Evolutionary conservation across 2,329 filamentous ascomycete species (phyloP), one percentile per base, ranked within the genome.

Genomic region (Sporothrix pseudoabietina): DNA sequence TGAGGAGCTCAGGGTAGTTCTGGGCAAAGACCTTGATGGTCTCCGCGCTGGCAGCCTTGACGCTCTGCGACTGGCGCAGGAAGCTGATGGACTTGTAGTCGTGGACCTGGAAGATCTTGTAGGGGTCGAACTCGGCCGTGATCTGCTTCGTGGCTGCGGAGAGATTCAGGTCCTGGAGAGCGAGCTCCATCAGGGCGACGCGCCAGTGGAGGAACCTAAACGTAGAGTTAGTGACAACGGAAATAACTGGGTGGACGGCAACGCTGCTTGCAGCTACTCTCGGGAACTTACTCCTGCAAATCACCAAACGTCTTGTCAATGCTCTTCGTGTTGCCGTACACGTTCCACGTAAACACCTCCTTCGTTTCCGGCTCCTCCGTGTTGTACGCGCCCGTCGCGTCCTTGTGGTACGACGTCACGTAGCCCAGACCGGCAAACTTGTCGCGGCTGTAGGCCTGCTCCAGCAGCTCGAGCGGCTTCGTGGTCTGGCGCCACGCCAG

Each of bases 31-130:
- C 86, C 75, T 92, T 87, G 80, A 98, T 97, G 63, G 93, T 94
- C 83, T 94, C 90, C 79, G 89, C 90, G 76, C 89, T 92, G 19
- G 93, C 92, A 3, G 89, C 86, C 81, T 92, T 94, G 82, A 96
- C 90, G 73, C 87, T 85, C 0, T 92, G 88, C 73, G 95, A 91
- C 84, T 93, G 90, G 74, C 93, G 90, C 77, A 98, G 86, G 86
- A 98, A 97, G 79, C 90, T 93, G 80, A 97, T 90, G 75, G 90
- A 91, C 78, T 92, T 89, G 85, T 98, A 98, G 85, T 98, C 95
- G 83, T 98, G 95, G 39, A 98, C 90, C 82, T 98, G 94, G 78
- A 93, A 88, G 85, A 97, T 94, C 82, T 95, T 93, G 84, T 97
- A 97, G 0, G 92, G 93, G 79, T 98, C 95, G 77, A 88, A 84